Evolutionary conservation across 345 rosid genomes (phyloP).

Genomic region (Corchorus capsularis): DNA sequence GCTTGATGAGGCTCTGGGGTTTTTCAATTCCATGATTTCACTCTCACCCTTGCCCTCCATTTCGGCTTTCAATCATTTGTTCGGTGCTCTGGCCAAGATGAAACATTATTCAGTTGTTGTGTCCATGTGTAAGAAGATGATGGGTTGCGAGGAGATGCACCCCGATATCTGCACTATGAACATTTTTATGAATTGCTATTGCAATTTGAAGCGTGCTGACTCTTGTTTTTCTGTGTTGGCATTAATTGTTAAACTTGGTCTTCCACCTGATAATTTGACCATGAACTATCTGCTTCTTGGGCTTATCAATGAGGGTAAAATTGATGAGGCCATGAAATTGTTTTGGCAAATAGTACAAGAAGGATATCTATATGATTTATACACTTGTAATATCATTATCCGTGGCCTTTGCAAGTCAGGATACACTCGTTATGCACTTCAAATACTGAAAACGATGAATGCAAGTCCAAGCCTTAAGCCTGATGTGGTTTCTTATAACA

Average conservation of each 20-base stretch:
- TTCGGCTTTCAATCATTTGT: background rate
- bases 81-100: background rate
- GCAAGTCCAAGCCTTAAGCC: background rate
- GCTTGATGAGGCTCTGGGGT: conserved; percentile 10
- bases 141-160: background rate
- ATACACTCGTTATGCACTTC: background rate
- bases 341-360: background rate
- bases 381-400: background rate
- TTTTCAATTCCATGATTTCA: background rate
- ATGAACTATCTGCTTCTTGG: conserved; percentile 3
- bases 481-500: background rate
- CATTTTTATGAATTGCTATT: background rate
- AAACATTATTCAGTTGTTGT: background rate
- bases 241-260: conserved; percentile 7
- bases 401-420: background rate
- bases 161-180: background rate
- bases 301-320: background rate
- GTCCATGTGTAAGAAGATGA: conserved; percentile 8
- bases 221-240: background rate
- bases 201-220: conserved; percentile 7
- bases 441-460: conserved; percentile 4
- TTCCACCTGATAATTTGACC: conserved; percentile 16
- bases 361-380: background rate
- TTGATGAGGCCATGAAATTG: background rate
- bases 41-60: background rate